Evolutionary conservation across 148 eudicot genomes (phyloP), one percentile per base, ranked within the genome.

Genomic region (Pharnaceum exiguum): DNA sequence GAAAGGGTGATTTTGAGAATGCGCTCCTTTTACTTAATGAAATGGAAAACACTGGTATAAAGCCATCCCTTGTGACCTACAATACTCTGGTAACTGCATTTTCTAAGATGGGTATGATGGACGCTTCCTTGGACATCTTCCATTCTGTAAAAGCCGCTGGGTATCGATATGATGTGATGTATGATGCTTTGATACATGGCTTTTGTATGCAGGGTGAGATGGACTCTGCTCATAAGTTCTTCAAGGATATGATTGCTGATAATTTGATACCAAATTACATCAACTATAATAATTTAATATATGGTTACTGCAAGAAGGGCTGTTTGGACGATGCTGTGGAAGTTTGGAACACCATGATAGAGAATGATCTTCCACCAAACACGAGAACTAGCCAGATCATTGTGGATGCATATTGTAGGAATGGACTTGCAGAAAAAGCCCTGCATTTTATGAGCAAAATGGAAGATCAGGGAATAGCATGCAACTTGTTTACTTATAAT

Each of bases 171-270:
- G 83, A 75, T 55, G 42, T 32, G 30, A 70, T 65, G 38, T 82
- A 78, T 47, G 54, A 52, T 39, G 55, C 67, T 27, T 46, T 78
- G 47, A 75, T 82, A 16, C 51, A 48, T 5, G 78, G 76, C 21
- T 72, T 73, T 40, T 75, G 74, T 50, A 25, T 19, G 28, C 76
- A 59, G 56, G 79, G 76, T 63, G 74, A 82, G 33, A 18, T 75
- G 47, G 61, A 63, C 57, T 54, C 65, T 32, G 87, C 83, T 33
- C 11, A 46, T 32, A 37, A 24, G 38, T 15, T 51, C 37, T 51
- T 51, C 24, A 15, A 54, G 23, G 45, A 54, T 21, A 33, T 54
- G 59, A 11, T 36, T 47, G 17, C 30, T 24, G 30, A 60, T 31
- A 48, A 64, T 54, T 61, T 35, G 39, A 29, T 25, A 2, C 83